phyloP scores from a whole-genome alignment of 495 filamentous ascomycete species.

The Penicillium atrosanguineum region DNA sequence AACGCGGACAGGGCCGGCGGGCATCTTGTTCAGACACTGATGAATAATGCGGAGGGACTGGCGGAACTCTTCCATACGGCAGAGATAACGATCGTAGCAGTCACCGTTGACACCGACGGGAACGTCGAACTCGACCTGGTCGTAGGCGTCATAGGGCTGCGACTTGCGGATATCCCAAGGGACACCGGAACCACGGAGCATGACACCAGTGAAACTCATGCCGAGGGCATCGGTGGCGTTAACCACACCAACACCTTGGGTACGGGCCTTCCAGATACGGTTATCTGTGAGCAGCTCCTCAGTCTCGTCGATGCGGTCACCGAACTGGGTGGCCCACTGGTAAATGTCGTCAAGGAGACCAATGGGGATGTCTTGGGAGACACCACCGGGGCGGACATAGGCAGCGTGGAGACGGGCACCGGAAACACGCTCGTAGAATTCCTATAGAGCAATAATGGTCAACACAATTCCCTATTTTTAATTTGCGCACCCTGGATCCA shows the following conservation, averaged over 20 bases:
- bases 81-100: constrained; percentile 98
- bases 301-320: constrained; percentile 98
- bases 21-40: constrained; percentile 99
- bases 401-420: constrained; percentile 97
- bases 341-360: constrained; percentile 99
- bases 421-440: constrained; percentile 99
- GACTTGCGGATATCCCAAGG: constrained; percentile 97
- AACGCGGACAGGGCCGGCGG: constrained; percentile 84
- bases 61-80: constrained; percentile 99
- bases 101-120: constrained; percentile 96
- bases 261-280: constrained; percentile 95
- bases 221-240: constrained; percentile 89
- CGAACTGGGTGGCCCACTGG: constrained; percentile 99
- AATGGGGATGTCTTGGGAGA: constrained; percentile 90
- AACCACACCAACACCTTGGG: constrained; percentile 88
- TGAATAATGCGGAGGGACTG: constrained; percentile 97
- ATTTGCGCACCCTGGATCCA: not conserved
- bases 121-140: constrained; percentile 95
- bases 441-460: constrained; percentile 48
- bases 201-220: constrained; percentile 93
- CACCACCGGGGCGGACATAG: constrained; percentile 96
- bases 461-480: not conserved
- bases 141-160: constrained; percentile 95
- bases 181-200: constrained; percentile 96
- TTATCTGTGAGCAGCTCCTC: constrained; percentile 99